Evolutionary conservation across 177 flowering plant species (phyloP).

Genomic region (Tripterygium wilfordii): DNA sequence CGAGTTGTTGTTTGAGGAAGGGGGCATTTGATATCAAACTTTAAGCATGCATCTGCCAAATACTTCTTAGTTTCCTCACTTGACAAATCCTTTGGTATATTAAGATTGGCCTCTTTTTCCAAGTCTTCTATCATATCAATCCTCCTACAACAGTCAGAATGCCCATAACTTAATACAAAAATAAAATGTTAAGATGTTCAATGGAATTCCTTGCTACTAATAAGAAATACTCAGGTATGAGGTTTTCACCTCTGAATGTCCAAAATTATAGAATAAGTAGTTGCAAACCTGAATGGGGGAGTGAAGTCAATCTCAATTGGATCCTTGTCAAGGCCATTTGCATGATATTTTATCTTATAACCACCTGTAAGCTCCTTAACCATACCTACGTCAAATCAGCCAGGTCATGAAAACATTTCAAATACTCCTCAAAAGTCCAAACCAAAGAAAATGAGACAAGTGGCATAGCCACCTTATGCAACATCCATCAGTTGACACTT

Average conservation of each 20-base stretch:
- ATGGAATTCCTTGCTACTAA: not conserved
- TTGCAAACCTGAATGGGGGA: constrained; percentile 86
- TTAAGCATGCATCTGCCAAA: constrained; percentile 64
- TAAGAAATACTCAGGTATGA: too few species aligned
- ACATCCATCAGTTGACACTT: constrained; percentile 3
- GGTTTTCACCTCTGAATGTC: too few species aligned
- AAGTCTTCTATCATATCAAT: constrained; percentile 89
- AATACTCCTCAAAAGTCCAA: not conserved
- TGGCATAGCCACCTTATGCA: not conserved
- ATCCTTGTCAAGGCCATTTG: constrained; percentile 76
- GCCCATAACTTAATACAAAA: not conserved
- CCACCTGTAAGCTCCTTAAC: constrained; percentile 89
- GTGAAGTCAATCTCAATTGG: constrained; percentile 97
- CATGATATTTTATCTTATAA: constrained; percentile 75
- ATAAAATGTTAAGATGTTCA: not conserved
- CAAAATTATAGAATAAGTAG: too few species aligned
- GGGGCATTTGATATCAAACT: constrained; percentile 75
- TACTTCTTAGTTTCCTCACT: constrained; percentile 76
- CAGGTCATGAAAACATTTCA: not conserved
- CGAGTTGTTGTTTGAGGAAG: constrained; percentile 94
- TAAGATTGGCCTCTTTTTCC: constrained; percentile 67
- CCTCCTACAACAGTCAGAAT: constrained; percentile 46
- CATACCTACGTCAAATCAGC: constrained; percentile 56
- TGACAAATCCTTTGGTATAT: constrained; percentile 78
- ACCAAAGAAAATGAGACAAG: not conserved